phyloP scores from a whole-genome alignment of 1,284 basidiomycete genomes.

The Rhodotorula mucilaginosa region DNA sequence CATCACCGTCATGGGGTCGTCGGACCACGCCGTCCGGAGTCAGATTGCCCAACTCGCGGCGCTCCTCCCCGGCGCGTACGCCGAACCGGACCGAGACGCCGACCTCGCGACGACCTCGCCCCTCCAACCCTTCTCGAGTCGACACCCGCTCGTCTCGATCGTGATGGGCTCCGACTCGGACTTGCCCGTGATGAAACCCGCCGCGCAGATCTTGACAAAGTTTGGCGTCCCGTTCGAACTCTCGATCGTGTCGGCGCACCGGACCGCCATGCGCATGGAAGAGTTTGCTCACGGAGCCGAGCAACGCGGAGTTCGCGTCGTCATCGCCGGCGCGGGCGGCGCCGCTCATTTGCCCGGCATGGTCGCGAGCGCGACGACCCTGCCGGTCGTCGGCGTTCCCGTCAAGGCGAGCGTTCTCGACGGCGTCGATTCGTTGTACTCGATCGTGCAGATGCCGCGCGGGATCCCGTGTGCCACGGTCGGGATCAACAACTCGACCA shows the following conservation, averaged over 20 bases:
- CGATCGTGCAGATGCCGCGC: conserved; percentile 99
- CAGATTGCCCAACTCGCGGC: conserved; percentile 69
- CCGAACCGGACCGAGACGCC: conserved; percentile 51
- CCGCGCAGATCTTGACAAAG: conserved; percentile 74
- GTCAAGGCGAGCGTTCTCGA: conserved; percentile 92
- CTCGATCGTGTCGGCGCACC: conserved; percentile 92
- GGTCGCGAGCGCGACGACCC: conserved; percentile 88
- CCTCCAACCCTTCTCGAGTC: conserved; percentile 56
- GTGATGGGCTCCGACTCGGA: conserved; percentile 99
- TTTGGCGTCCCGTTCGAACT: conserved; percentile 89
- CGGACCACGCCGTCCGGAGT: conserved; percentile 70
- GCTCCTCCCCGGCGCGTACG: conserved; percentile 46
- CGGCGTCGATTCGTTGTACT: conserved; percentile 92
- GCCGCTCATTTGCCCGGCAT: conserved; percentile 97
- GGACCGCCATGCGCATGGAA: conserved; percentile 84
- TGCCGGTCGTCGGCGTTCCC: conserved; percentile 95
- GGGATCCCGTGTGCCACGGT: conserved; percentile 97
- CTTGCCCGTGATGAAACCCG: conserved; percentile 85
- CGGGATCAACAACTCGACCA: conserved; percentile 93
- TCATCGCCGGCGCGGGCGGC: conserved; percentile 95
- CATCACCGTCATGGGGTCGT: conserved; percentile 81
- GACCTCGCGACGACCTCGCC: conserved; percentile 50
- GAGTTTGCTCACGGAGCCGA: conserved; percentile 77
- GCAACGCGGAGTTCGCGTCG: conserved; percentile 67
- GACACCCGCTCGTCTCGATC: conserved; percentile 80